phyloP scores from a whole-genome alignment of 192 early-diverging fungal genomes.

The Coemansia sp. region DNA sequence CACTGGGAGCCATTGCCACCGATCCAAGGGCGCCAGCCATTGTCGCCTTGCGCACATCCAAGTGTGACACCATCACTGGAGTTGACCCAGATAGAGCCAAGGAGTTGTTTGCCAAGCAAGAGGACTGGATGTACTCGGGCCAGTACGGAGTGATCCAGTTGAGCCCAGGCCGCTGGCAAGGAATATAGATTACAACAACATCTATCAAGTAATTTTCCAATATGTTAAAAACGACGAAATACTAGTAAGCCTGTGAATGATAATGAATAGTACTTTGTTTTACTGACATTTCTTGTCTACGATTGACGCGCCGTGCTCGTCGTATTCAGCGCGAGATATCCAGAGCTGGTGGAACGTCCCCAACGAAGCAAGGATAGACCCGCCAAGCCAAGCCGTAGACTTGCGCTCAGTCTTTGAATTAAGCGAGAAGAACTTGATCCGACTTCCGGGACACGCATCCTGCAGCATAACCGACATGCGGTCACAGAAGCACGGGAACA shows the following conservation, averaged over 20 bases:
- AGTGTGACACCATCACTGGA: constrained; percentile 83
- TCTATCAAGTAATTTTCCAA: background rate
- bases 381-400: constrained; percentile 96
- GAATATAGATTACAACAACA: background rate
- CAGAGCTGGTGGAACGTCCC: constrained; percentile 99
- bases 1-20: constrained; percentile 74
- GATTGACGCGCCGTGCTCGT: constrained; percentile 79
- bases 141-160: constrained; percentile 71
- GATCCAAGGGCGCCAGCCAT: constrained; percentile 63
- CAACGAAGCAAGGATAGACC: constrained; percentile 91
- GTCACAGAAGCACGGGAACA: constrained; percentile 87
- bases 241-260: no score
- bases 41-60: constrained; percentile 80
- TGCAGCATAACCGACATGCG: constrained; percentile 59
- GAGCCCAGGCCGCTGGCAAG: constrained; percentile 50
- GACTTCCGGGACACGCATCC: constrained; percentile 48
- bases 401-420: constrained; percentile 80
- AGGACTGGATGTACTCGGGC: constrained; percentile 71
- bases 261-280: background rate
- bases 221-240: background rate
- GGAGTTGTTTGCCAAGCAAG: constrained; percentile 28
- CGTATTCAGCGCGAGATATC: constrained; percentile 95
- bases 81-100: constrained; percentile 55
- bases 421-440: constrained; percentile 80
- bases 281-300: constrained; percentile 87